A percentile compares a stretch with the other conserved stretches of the same genome.
These are phyloP conservation scores for Haplographium delicatum DNA, from an alignment of 495 filamentous ascomycete genomes.

Conservation along the genomic window DNA sequence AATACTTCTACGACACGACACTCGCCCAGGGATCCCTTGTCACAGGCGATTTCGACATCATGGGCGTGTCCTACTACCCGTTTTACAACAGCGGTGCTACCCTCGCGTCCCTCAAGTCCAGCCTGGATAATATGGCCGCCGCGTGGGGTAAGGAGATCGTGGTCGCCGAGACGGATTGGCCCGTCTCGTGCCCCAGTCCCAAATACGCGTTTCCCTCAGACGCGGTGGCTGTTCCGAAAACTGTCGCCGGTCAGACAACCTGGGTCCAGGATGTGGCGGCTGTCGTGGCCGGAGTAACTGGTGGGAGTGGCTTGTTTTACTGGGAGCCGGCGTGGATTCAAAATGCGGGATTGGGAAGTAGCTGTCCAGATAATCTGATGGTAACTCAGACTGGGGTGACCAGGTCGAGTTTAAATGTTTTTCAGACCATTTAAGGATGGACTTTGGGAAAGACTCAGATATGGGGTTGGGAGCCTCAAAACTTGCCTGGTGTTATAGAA, in stretches of 20 bases:
- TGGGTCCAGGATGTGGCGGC: slow-evolving; percentile 51
- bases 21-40: slow-evolving; percentile 46
- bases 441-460: no score
- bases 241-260: slow-evolving; percentile 51
- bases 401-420: slow-evolving; percentile 20
- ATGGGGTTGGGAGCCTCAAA: no score
- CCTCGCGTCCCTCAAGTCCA: slow-evolving; percentile 47
- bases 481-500: no score
- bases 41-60: slow-evolving; percentile 58
- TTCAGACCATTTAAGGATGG: slow-evolving; percentile 16
- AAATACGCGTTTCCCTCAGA: slow-evolving; percentile 53
- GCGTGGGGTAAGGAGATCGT: slow-evolving; percentile 55
- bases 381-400: slow-evolving; percentile 22
- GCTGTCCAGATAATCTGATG: slow-evolving; percentile 45
- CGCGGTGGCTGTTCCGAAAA: slow-evolving; percentile 51
- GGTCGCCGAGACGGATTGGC: slow-evolving; percentile 66
- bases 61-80: slow-evolving; percentile 68
- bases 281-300: slow-evolving; percentile 46
- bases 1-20: slow-evolving; percentile 56
- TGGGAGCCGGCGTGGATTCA: slow-evolving; percentile 69
- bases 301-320: slow-evolving; percentile 56
- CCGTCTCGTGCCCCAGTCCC: slow-evolving; percentile 51
- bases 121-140: slow-evolving; percentile 52
- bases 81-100: slow-evolving; percentile 56
- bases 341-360: slow-evolving; percentile 55